phyloP scores from a whole-genome alignment of 1,284 basidiomycete genomes.

The Ceratobasidium sp. region DNA sequence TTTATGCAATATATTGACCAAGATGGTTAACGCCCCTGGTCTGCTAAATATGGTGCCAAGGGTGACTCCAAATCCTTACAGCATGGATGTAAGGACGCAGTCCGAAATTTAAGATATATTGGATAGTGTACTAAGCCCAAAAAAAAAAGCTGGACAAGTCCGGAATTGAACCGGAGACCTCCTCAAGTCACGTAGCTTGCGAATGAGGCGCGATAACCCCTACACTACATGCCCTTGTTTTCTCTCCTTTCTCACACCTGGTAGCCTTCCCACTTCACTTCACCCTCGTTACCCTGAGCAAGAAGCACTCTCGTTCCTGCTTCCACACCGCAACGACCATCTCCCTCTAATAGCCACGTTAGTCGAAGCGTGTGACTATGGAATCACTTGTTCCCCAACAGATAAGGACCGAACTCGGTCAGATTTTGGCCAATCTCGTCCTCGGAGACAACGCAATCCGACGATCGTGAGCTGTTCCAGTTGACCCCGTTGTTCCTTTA shows the following conservation, averaged over 20 bases:
- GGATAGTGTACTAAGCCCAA: too few relatives aligned
- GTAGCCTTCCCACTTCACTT: neutral
- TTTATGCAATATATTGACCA: too few relatives aligned
- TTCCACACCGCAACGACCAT: neutral
- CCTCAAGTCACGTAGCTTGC: slow-evolving; percentile 15
- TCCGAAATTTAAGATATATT: too few relatives aligned
- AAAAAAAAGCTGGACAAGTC: too few relatives aligned
- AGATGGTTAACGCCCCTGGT: too few relatives aligned
- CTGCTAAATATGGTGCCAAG: too few relatives aligned
- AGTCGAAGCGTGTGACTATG: slow-evolving; percentile 24
- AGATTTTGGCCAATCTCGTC: slow-evolving; percentile 83
- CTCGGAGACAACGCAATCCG: slow-evolving; percentile 82
- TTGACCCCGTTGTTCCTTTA: neutral
- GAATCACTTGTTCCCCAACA: slow-evolving; percentile 49
- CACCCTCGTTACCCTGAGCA: neutral
- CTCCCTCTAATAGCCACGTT: neutral
- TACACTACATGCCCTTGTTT: slow-evolving; percentile 30
- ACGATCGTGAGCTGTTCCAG: slow-evolving; percentile 62
- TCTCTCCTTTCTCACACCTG: too few relatives aligned
- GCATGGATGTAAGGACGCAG: too few relatives aligned
- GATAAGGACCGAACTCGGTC: slow-evolving; percentile 61
- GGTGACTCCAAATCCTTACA: too few relatives aligned
- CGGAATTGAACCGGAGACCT: slow-evolving; percentile 33
- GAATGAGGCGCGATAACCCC: slow-evolving; percentile 43
- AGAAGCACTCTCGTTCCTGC: slow-evolving; percentile 15